phyloP scores from a whole-genome alignment of 2,329 filamentous ascomycete species.

The Calonectria fujianensis region DNA sequence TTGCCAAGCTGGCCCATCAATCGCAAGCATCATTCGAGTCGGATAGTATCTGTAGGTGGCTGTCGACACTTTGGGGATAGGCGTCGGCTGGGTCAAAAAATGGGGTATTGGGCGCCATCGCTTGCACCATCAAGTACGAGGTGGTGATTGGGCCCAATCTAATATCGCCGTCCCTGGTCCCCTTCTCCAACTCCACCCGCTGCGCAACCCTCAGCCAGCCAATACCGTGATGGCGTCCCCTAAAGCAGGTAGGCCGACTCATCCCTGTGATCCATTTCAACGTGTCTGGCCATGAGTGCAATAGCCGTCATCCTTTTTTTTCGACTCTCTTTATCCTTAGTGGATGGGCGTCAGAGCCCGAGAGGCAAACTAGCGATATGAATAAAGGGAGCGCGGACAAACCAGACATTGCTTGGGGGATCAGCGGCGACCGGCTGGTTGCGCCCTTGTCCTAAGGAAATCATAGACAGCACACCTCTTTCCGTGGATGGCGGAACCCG shows the following conservation, averaged over 20 bases:
- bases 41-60: background rate
- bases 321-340: background rate
- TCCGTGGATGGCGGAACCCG: constrained; percentile 1
- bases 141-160: constrained; percentile 28
- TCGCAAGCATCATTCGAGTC: background rate
- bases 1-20: constrained; percentile 15
- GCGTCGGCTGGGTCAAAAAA: background rate
- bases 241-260: constrained; percentile 30
- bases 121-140: constrained; percentile 24
- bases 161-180: constrained; percentile 32
- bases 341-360: background rate
- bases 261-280: constrained; percentile 21
- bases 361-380: constrained; percentile 11
- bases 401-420: background rate
- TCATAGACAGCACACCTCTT: background rate
- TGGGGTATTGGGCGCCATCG: constrained; percentile 30
- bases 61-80: background rate
- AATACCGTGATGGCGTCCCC: constrained; percentile 26
- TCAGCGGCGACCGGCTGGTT: background rate
- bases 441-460: constrained; percentile 19
- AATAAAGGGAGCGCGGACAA: constrained; percentile 18
- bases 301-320: background rate
- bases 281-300: constrained; percentile 14
- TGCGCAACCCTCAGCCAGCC: constrained; percentile 28
- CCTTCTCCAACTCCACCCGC: constrained; percentile 26